Evolutionary conservation across 2,329 filamentous ascomycete species (phyloP), one percentile per base, ranked within the genome.

Genomic region (Rutstroemia sp.): DNA sequence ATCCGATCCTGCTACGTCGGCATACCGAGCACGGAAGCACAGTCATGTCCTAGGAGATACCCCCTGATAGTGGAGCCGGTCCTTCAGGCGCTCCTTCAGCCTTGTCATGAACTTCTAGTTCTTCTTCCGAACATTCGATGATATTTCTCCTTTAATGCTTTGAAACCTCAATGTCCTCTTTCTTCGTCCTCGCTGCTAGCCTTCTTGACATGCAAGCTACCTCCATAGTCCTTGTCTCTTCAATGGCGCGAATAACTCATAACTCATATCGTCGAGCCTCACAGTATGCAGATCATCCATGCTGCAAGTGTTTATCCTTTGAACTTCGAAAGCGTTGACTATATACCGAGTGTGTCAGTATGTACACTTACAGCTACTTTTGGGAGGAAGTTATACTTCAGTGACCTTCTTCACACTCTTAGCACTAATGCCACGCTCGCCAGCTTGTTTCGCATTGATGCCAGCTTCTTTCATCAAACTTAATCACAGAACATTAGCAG

Each of bases 391-490:
- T 72, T 82, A 59, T 74, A 90, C 87, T 71, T 86, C 82, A 2
- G 88, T 88, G 48, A 88, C 88, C 69, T 87, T 92, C 70, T 84
- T 83, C 49, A 95, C 81, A 60, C 86, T 88, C 66, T 84, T 83
- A 2, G 87, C 85, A n/a, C 86, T 87, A 57, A 95, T 77, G 4
- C 81, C 81, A 63, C 83, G 82, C 68, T 94, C 89, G 21, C 88
- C 87, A 12, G 81, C 77, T 69, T 86, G 82, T 67, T 88, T 90
- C 50, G 87, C 83, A 65, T 85, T 81, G 60, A 92, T 92, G 2
- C 81, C 79, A 0, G 90, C 87, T 73, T 94, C 90, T 63, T 87
- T 90, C 70, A 95, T 80, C 52, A 95, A 76, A 45, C 88, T 92
- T 12, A 34, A 34, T 34, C 12, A 34, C 30, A 14, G 4, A 34